Conservation (phyloP, 2,329 filamentous ascomycete genomes). For the Rutstroemia sp. region DNA sequence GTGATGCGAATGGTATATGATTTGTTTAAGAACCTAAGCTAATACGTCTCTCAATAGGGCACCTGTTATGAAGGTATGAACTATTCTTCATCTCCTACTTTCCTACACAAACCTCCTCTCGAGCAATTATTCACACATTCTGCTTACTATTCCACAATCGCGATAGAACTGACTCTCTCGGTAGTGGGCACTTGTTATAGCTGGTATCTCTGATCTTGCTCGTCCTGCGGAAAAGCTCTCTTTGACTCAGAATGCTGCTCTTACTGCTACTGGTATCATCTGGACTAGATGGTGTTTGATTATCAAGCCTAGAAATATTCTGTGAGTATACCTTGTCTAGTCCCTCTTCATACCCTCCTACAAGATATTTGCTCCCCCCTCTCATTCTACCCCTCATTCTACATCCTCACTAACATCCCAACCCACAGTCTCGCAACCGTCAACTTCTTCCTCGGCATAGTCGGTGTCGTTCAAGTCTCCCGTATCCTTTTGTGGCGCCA, state of each 20-base stretch:
- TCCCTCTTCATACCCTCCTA: constrained; percentile 12
- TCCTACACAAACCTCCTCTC: neutral
- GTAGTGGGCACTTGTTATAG: constrained; percentile 81
- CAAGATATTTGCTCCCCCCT: neutral
- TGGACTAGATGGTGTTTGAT: constrained; percentile 99
- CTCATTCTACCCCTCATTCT: neutral
- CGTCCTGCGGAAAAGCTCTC: constrained; percentile 91
- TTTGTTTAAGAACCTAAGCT: no score
- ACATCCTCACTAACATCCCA: neutral
- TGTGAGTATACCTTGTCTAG: constrained; percentile 45
- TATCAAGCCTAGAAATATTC: constrained; percentile 87
- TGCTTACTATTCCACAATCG: neutral
- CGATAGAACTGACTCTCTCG: neutral
- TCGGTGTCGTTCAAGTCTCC: constrained; percentile 73
- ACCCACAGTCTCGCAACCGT: constrained; percentile 70
- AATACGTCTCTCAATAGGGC: constrained; percentile 49
- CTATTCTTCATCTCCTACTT: neutral
- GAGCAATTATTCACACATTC: neutral
- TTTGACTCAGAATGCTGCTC: constrained; percentile 81
- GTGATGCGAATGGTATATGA: constrained; percentile 1
- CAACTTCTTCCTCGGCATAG: constrained; percentile 94
- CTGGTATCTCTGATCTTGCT: constrained; percentile 84
- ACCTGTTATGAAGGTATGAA: constrained; percentile 75
- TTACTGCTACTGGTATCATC: constrained; percentile 87
- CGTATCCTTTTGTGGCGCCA: constrained; percentile 65